Conservation (phyloP, 2,329 filamentous ascomycete genomes). For the Microsporum canis region DNA sequence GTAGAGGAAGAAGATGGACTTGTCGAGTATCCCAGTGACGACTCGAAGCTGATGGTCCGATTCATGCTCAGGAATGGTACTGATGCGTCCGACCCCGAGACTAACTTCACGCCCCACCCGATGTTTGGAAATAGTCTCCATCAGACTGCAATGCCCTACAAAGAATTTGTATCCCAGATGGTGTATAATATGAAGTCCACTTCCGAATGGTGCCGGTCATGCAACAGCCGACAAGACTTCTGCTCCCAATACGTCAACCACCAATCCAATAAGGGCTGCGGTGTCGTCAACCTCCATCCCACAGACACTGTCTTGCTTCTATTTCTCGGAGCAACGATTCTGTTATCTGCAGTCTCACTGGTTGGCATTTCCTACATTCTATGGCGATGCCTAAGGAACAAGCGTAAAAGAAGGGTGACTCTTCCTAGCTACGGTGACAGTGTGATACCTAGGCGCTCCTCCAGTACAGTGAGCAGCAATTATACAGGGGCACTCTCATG, state of each 20-base stretch:
- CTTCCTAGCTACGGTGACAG: too few relatives aligned
- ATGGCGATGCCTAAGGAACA: too few relatives aligned
- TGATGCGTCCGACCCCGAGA: slow-evolving; percentile 21
- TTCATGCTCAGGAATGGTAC: slow-evolving; percentile 50
- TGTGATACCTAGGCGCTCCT: too few relatives aligned
- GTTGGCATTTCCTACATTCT: too few relatives aligned
- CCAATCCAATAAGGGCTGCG: neutral
- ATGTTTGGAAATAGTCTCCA: slow-evolving; percentile 41
- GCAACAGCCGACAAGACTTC: slow-evolving; percentile 39
- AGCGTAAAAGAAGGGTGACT: too few relatives aligned
- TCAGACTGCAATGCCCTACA: slow-evolving; percentile 38
- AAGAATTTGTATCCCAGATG: slow-evolving; percentile 40
- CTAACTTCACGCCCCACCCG: slow-evolving; percentile 34
- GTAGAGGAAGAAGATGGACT: slow-evolving; percentile 18
- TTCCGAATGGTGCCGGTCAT: slow-evolving; percentile 43
- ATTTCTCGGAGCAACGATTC: neutral
- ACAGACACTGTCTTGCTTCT: neutral
- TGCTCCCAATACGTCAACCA: slow-evolving; percentile 32
- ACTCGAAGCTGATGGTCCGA: slow-evolving; percentile 42
- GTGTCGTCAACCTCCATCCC: neutral
- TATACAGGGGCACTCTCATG: too few relatives aligned
- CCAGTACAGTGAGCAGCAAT: neutral
- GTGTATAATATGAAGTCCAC: slow-evolving; percentile 32
- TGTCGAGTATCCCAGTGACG: slow-evolving; percentile 27
- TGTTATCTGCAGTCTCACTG: too few relatives aligned